Evolutionary conservation across 2,329 filamentous ascomycete genomes (phyloP).

Genomic region (Colletotrichum sp.): DNA sequence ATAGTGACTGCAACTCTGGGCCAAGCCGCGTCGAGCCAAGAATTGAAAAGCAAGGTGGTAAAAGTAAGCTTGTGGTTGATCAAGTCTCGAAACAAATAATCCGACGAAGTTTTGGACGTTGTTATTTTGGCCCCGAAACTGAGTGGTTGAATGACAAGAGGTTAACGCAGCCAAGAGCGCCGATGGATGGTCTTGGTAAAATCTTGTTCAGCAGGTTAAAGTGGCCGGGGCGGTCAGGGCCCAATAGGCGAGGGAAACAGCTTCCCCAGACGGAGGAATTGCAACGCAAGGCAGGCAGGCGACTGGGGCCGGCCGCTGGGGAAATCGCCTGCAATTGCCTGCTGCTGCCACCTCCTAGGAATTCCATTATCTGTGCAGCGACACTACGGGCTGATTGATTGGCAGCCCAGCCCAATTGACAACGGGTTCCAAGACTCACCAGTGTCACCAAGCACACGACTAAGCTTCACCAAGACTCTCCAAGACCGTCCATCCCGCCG

Average conservation of each 20-base stretch:
- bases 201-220: neutral
- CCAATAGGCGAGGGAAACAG: neutral
- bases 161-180: slow-evolving; percentile 3
- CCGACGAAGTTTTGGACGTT: neutral
- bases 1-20: neutral
- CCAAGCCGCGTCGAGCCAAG: neutral
- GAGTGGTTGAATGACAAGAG: slow-evolving; percentile 3
- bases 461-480: neutral
- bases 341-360: neutral
- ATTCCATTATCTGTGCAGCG: neutral
- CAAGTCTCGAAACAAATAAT: neutral
- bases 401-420: neutral
- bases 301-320: neutral
- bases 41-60: neutral
- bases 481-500: slow-evolving; percentile 12
- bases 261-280: slow-evolving; percentile 3
- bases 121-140: neutral
- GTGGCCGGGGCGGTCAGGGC: neutral
- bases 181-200: slow-evolving; percentile 14
- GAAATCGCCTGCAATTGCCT: neutral
- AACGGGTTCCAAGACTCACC: neutral
- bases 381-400: neutral
- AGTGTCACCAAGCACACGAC: neutral
- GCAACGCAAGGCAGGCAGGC: neutral
- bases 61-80: slow-evolving; percentile 3